These are phyloP conservation scores for Colletotrichum sansevieriae DNA, from an alignment of 2,329 filamentous ascomycete species.

Conservation along the genomic window DNA sequence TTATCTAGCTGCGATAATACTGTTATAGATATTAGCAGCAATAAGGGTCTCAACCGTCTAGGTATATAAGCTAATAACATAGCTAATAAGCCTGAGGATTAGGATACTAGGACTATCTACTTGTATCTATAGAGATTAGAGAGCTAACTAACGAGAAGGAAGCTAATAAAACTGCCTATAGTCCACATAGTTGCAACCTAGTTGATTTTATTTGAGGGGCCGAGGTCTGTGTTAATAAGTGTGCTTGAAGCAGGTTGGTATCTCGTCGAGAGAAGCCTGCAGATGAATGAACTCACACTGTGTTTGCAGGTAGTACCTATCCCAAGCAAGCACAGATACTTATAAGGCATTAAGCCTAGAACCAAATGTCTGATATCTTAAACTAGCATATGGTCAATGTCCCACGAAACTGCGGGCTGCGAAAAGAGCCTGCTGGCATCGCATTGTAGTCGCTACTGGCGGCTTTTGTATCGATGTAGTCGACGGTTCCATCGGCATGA, in stretches of 20 bases:
- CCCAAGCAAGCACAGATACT: conserved; percentile 52
- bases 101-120: conserved; percentile 42
- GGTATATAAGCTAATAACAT: conserved; percentile 52
- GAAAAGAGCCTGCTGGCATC: conserved; percentile 57
- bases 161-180: conserved; percentile 53
- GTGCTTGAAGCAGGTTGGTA: conserved; percentile 37
- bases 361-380: background rate
- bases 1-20: conserved; percentile 54
- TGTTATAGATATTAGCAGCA: conserved; percentile 53
- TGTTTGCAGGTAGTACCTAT: conserved; percentile 54
- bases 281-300: conserved; percentile 44
- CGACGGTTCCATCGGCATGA: conserved; percentile 57
- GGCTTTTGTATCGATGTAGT: conserved; percentile 56
- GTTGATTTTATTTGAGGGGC: conserved; percentile 48
- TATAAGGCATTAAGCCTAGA: conserved; percentile 49
- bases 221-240: conserved; percentile 51
- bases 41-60: conserved; percentile 53
- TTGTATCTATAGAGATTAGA: conserved; percentile 36
- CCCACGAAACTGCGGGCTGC: conserved; percentile 55
- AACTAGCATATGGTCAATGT: conserved; percentile 50
- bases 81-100: conserved; percentile 52
- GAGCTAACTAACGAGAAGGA: conserved; percentile 42
- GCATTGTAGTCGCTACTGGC: conserved; percentile 56
- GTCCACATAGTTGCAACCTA: conserved; percentile 54
- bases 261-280: background rate